A percentile compares a stretch with the other conserved stretches of the same genome.
These are phyloP conservation scores for Aspergillus ostianus DNA, from an alignment of 495 filamentous ascomycete species.

Conservation along the genomic window DNA sequence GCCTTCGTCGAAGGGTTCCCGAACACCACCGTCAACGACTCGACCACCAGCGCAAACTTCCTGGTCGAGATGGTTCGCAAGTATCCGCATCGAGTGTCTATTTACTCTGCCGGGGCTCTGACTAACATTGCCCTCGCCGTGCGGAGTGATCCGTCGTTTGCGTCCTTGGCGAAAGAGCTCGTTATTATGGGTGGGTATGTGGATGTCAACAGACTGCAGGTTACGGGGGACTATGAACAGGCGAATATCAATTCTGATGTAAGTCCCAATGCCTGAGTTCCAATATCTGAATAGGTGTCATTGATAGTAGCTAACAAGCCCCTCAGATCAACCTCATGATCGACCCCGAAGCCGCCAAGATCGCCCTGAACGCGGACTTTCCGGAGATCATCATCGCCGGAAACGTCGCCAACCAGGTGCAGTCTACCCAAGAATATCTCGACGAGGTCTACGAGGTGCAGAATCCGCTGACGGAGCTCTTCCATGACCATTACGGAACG, in stretches of 20 bases:
- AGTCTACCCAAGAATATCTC: slow-evolving; percentile 27
- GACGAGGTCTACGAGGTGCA: slow-evolving; percentile 24
- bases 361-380: slow-evolving; percentile 40
- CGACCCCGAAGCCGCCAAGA: slow-evolving; percentile 43
- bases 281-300: background rate
- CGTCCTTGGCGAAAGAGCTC: slow-evolving; percentile 33
- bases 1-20: slow-evolving; percentile 38
- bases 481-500: slow-evolving; percentile 32
- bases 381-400: slow-evolving; percentile 40
- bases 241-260: slow-evolving; percentile 37
- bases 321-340: slow-evolving; percentile 39
- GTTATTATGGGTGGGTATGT: slow-evolving; percentile 29
- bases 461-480: slow-evolving; percentile 32
- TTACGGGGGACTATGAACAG: slow-evolving; percentile 23
- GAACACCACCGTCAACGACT: slow-evolving; percentile 25
- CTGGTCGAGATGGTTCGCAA: slow-evolving; percentile 41
- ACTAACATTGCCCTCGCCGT: slow-evolving; percentile 44
- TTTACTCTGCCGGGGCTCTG: slow-evolving; percentile 35
- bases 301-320: background rate
- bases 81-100: slow-evolving; percentile 35
- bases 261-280: slow-evolving; percentile 9
- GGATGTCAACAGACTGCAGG: slow-evolving; percentile 38
- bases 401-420: slow-evolving; percentile 40
- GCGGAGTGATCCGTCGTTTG: slow-evolving; percentile 37
- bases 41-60: slow-evolving; percentile 32